A percentile compares a stretch with the other conserved stretches of the same genome.
Conservation (phyloP, 2,329 filamentous ascomycete genomes). For the Calycina marina region DNA sequence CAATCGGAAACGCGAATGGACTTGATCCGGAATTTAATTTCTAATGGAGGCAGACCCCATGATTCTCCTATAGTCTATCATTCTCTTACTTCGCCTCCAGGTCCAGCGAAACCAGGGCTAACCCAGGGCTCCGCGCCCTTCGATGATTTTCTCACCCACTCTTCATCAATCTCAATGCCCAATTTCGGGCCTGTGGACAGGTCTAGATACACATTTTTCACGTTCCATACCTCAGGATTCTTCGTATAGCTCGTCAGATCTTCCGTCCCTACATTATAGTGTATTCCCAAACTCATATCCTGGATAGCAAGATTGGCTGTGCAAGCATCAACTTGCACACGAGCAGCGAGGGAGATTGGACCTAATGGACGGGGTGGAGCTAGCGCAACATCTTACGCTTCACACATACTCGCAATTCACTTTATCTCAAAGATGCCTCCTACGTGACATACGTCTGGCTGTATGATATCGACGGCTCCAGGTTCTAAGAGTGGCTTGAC, state of each 20-base stretch:
- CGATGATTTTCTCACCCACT: constrained; percentile 43
- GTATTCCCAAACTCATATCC: constrained; percentile 68
- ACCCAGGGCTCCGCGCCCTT: constrained; percentile 48
- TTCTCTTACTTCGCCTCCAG: constrained; percentile 51
- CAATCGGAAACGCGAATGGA: too few species aligned
- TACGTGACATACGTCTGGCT: constrained; percentile 58
- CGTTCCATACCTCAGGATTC: constrained; percentile 49
- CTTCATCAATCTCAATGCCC: constrained; percentile 60
- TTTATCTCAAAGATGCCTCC: constrained; percentile 60
- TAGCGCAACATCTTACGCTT: constrained; percentile 59
- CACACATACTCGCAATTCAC: constrained; percentile 55
- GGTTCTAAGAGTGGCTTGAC: constrained; percentile 57
- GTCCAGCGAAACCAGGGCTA: constrained; percentile 50
- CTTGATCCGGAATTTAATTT: too few species aligned
- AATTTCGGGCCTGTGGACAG: constrained; percentile 44
- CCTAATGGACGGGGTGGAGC: constrained; percentile 63
- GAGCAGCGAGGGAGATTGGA: constrained; percentile 58
- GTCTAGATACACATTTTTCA: constrained; percentile 51
- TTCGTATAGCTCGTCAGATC: constrained; percentile 53
- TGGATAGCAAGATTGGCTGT: constrained; percentile 57
- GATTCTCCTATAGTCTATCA: too few species aligned
- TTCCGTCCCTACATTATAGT: constrained; percentile 56
- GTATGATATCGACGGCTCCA: constrained; percentile 53
- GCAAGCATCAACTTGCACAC: constrained; percentile 47
- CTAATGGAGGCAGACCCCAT: too few species aligned